Base-by-base conservation (phyloP, 176 grass and related monocot genomes). In the Secale cereale region DNA sequence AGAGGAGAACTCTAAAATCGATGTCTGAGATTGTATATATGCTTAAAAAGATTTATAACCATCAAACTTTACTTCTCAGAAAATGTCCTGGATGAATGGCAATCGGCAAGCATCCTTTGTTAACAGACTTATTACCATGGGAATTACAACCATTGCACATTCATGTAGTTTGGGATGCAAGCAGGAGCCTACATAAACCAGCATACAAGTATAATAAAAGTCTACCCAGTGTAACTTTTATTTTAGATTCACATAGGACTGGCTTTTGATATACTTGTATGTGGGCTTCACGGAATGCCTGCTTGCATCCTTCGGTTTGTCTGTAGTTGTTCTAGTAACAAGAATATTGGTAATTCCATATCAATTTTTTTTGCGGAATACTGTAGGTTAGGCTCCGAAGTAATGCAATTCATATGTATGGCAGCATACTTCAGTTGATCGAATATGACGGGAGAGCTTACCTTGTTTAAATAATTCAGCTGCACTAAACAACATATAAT, bases 381-480 rank as follows among this genome's bases (percentile, higher is more conserved):
- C 52, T 57, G 54, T 22, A 57, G 19, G 6, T 57, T 20, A 57
- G 54, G 54, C 54, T 2, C 54, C 3, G 7, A 22, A 57, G 7
- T 57, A 57, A 57, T 57, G 54, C 54, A 57, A 57, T 57, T 56
- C 8, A 57, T 57, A 22, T 80, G 27, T 50, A 80, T 80, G 60
- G 61, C 10, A 15, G 27, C 66, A 66, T 32, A 66, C 62, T 50
- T 66, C 10, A 64, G 45, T 63, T 46, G 5, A 65, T 66, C 3
- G 45, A 66, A 62, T 48, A 75, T 32, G 39, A 63, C 74, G 27
- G 0, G 27, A 75, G 37, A n/a, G 15, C 20, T 89, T 88, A 85
- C 95, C 93, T 98, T 98, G 86, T 98, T 98, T 73, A 98, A 80
- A 80, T 98, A 98, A 65, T 93, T 98, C 69, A 98, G 29, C 79